Conservation (phyloP, 495 filamentous ascomycete genomes). For the Halenospora varia region DNA sequence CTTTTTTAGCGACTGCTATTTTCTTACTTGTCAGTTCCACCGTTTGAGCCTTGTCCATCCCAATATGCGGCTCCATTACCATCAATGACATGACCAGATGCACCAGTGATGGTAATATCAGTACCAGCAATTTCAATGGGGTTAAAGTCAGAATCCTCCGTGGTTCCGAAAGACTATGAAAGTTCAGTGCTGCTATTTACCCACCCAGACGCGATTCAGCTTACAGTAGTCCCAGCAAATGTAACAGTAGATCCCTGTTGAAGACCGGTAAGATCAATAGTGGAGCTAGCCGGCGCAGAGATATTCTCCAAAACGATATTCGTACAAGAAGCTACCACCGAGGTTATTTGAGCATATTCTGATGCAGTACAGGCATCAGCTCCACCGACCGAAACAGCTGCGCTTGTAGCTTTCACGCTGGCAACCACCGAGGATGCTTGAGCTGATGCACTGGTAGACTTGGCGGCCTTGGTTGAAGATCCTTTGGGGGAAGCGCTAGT, state of each 20-base stretch:
- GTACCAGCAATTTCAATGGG: constrained; percentile 42
- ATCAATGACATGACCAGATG: constrained; percentile 38
- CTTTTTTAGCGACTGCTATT: too few relatives aligned
- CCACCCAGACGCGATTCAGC: constrained; percentile 23
- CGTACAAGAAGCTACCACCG: constrained; percentile 37
- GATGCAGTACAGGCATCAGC: constrained; percentile 37
- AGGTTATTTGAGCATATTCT: constrained; percentile 38
- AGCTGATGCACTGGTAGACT: background rate
- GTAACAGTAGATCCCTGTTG: constrained; percentile 40
- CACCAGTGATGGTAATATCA: constrained; percentile 42
- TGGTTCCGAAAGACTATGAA: constrained; percentile 36
- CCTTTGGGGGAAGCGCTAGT: background rate
- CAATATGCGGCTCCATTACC: constrained; percentile 45
- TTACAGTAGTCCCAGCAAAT: constrained; percentile 42
- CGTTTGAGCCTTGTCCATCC: constrained; percentile 48
- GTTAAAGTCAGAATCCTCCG: constrained; percentile 40
- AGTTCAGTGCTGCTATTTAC: background rate
- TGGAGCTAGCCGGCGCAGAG: constrained; percentile 39
- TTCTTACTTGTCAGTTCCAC: constrained; percentile 42
- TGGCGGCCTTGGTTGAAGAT: background rate
- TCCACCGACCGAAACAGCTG: background rate
- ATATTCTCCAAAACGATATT: constrained; percentile 38
- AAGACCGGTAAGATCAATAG: constrained; percentile 41
- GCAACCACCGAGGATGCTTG: background rate
- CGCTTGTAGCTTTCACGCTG: background rate